phyloP scores from a whole-genome alignment of 306 rosid genomes.

The Quercus mongolica region DNA sequence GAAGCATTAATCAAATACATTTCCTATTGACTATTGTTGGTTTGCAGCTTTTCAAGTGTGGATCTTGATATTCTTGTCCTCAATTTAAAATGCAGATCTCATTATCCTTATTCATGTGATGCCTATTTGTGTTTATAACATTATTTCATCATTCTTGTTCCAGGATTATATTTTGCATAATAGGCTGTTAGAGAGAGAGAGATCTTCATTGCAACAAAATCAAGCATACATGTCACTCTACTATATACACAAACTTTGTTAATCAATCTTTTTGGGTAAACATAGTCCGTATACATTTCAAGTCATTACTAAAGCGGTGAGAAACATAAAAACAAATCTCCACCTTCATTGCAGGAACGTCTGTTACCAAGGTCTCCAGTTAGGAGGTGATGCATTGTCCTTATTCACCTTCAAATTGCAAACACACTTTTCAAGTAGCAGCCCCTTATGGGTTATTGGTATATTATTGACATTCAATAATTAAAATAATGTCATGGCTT shows the following conservation, averaged over 20 bases:
- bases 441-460: neutral
- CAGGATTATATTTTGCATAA: too few species aligned
- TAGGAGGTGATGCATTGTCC: slow-evolving; percentile 1
- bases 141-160: too few species aligned
- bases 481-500: neutral
- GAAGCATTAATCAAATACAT: too few species aligned
- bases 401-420: slow-evolving; percentile 5
- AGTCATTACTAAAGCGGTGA: slow-evolving; percentile 3
- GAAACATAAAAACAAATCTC: slow-evolving; percentile 24
- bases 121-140: too few species aligned
- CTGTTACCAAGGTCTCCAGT: neutral
- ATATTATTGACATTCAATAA: neutral
- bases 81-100: too few species aligned
- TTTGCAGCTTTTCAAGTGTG: too few species aligned
- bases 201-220: too few species aligned
- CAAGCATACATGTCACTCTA: too few species aligned
- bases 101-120: too few species aligned
- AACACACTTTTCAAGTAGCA: neutral
- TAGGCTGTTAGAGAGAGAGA: too few species aligned
- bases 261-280: neutral
- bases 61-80: too few species aligned
- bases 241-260: neutral
- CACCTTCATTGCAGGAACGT: slow-evolving; percentile 2
- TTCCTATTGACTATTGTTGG: too few species aligned
- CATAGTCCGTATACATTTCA: neutral